Percentiles rank a stretch among this genome's conserved stretches.
Conservation (phyloP, 176 grass and related monocot genomes). For the Aegilops tauschii region DNA sequence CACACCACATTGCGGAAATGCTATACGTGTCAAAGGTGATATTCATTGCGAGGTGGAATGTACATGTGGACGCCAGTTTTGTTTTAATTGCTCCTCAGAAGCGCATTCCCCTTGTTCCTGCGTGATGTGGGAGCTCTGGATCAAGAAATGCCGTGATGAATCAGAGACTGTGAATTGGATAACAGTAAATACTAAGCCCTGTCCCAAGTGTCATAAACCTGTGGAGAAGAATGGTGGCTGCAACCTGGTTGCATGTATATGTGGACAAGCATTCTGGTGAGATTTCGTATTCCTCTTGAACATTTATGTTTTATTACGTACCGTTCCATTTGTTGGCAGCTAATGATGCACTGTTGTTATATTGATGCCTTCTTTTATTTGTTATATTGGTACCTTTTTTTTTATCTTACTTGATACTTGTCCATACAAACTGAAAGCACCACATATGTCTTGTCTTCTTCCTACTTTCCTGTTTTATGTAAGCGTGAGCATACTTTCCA, state of each 20-base stretch:
- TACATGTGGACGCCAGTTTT: slow-evolving; percentile 78
- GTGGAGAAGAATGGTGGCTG: slow-evolving; percentile 90
- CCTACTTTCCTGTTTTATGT: background rate
- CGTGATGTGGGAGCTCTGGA: slow-evolving; percentile 76
- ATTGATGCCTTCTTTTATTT: background rate
- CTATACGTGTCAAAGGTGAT: slow-evolving; percentile 81
- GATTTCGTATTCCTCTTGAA: slow-evolving; percentile 21
- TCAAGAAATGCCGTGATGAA: slow-evolving; percentile 72
- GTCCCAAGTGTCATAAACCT: slow-evolving; percentile 85
- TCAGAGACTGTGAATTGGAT: slow-evolving; percentile 91
- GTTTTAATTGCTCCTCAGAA: slow-evolving; percentile 81
- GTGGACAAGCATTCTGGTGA: slow-evolving; percentile 90
- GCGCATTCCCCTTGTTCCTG: slow-evolving; percentile 88
- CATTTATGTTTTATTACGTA: slow-evolving; percentile 15
- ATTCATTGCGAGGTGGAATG: slow-evolving; percentile 83
- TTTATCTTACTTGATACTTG: background rate
- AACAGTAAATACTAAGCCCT: slow-evolving; percentile 80
- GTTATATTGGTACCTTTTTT: background rate
- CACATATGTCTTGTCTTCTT: background rate
- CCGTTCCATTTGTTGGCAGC: background rate
- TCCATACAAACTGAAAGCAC: background rate
- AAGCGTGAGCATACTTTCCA: background rate
- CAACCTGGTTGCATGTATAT: slow-evolving; percentile 80
- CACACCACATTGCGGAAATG: slow-evolving; percentile 82
- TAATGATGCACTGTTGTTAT: background rate